A percentile compares a stretch with the other conserved stretches of the same genome.
These are phyloP conservation scores for Ascoidea asiatica DNA, from an alignment of 805 yeast genomes.

Conservation along the genomic window DNA sequence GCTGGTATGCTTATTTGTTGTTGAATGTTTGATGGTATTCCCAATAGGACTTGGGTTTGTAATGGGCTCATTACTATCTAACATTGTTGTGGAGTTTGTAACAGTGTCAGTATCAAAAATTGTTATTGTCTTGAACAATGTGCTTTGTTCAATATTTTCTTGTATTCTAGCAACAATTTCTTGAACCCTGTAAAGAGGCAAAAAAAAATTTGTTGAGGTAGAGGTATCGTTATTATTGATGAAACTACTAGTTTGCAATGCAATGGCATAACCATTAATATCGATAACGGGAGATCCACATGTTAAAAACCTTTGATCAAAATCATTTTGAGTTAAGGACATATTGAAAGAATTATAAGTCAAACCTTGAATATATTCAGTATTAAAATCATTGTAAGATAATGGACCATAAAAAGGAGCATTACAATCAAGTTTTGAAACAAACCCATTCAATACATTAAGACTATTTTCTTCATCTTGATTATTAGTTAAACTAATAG, in stretches of 20 bases:
- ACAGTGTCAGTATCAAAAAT: not conserved
- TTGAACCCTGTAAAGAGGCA: conserved; percentile 10
- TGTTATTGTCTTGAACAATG: conserved; percentile 7
- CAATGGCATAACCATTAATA: conserved; percentile 11
- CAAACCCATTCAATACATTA: conserved; percentile 10
- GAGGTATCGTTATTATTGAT: conserved; percentile 11
- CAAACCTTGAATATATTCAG: conserved; percentile 14
- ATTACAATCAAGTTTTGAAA: conserved; percentile 10
- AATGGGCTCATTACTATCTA: conserved; percentile 9
- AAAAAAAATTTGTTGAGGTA: conserved; percentile 10
- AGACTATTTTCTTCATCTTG: conserved; percentile 11
- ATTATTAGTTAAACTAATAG: conserved; percentile 7
- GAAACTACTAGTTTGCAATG: conserved; percentile 11
- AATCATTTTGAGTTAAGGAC: conserved; percentile 7
- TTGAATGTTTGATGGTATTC: conserved; percentile 1
- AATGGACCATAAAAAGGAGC: conserved; percentile 10
- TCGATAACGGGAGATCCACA: conserved; percentile 12
- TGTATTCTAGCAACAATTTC: conserved; percentile 9
- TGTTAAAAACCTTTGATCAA: conserved; percentile 10
- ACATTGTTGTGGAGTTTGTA: conserved; percentile 2
- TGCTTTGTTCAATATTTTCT: conserved; percentile 4
- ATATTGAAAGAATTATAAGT: conserved; percentile 10
- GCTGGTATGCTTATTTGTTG: too few relatives aligned
- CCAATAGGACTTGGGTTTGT: conserved; percentile 8
- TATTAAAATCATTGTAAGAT: conserved; percentile 17